Evolutionary conservation across 306 rosid genomes (phyloP).

Genomic region (Canavalia ensiformis): DNA sequence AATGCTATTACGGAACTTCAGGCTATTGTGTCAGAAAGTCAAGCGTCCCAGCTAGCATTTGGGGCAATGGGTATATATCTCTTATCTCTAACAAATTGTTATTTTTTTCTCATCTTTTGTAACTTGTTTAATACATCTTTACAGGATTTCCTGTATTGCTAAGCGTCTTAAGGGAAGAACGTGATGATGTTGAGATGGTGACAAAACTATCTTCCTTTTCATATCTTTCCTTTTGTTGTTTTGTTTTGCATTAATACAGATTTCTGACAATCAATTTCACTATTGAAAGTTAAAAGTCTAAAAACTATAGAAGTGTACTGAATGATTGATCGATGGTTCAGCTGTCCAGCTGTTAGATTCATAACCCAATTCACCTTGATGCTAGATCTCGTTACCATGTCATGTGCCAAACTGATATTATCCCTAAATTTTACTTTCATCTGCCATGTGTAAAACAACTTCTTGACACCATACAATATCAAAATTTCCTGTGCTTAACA

Average conservation of each 20-base stretch:
- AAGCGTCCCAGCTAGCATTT: constrained; percentile 80
- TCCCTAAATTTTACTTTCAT: constrained; percentile 19
- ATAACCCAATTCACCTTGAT: background rate
- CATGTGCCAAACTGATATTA: background rate
- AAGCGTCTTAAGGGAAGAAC: constrained; percentile 84
- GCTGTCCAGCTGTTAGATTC: background rate
- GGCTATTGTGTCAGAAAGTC: constrained; percentile 84
- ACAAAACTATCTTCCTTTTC: constrained; percentile 39
- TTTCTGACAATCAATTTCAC: background rate
- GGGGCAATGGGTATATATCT: constrained; percentile 86
- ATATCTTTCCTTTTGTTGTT: constrained; percentile 29
- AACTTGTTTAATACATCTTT: constrained; percentile 41
- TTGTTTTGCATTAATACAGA: background rate
- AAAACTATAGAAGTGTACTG: constrained; percentile 7
- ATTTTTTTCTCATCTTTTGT: constrained; percentile 2
- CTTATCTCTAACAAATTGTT: background rate
- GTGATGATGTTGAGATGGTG: constrained; percentile 96
- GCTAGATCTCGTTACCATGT: background rate
- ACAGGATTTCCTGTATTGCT: constrained; percentile 89
- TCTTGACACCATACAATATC: background rate
- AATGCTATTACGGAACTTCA: constrained; percentile 90
- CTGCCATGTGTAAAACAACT: constrained; percentile 2
- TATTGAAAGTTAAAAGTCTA: constrained; percentile 15
- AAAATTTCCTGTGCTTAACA: constrained; percentile 2
- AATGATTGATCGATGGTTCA: background rate